Percentiles rank a stretch among this genome's conserved stretches.
Evolutionary conservation across 345 rosid genomes (phyloP).

Genomic region (Rhizophora apiculata): DNA sequence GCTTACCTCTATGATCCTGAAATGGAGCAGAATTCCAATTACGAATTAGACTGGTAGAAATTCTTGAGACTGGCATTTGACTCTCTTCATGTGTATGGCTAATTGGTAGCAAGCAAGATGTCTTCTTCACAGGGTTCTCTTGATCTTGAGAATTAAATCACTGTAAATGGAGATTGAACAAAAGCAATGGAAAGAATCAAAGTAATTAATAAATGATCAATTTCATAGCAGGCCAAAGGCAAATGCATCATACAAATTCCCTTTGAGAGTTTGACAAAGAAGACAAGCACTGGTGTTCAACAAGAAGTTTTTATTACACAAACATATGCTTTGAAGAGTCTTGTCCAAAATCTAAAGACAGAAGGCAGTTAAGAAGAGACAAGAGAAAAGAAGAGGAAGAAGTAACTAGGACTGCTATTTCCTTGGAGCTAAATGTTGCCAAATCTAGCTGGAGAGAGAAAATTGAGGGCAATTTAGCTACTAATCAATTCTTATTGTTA

Average conservation of each 20-base stretch:
- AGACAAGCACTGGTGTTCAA: too few relatives aligned
- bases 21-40: conserved; percentile 57
- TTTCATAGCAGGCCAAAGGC: neutral
- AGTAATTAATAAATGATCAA: neutral
- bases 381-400: too few relatives aligned
- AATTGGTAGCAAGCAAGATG: conserved; percentile 45
- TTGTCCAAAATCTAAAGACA: too few relatives aligned
- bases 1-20: conserved; percentile 53
- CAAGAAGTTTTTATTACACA: too few relatives aligned
- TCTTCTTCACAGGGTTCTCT: conserved; percentile 51
- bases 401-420: too few relatives aligned
- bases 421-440: too few relatives aligned
- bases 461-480: too few relatives aligned
- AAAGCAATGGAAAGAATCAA: neutral
- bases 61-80: conserved; percentile 50
- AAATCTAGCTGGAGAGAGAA: too few relatives aligned
- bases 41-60: conserved; percentile 45
- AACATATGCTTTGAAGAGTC: too few relatives aligned
- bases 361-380: too few relatives aligned
- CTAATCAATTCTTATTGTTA: too few relatives aligned
- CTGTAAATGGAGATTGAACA: conserved; percentile 27
- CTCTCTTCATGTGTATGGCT: conserved; percentile 56
- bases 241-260: neutral
- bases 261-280: too few relatives aligned
- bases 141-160: conserved; percentile 71